Percentiles rank a stretch among this genome's conserved stretches.
Conservation (phyloP, 805 yeast species). For the Nakazawaea pomicola region DNA sequence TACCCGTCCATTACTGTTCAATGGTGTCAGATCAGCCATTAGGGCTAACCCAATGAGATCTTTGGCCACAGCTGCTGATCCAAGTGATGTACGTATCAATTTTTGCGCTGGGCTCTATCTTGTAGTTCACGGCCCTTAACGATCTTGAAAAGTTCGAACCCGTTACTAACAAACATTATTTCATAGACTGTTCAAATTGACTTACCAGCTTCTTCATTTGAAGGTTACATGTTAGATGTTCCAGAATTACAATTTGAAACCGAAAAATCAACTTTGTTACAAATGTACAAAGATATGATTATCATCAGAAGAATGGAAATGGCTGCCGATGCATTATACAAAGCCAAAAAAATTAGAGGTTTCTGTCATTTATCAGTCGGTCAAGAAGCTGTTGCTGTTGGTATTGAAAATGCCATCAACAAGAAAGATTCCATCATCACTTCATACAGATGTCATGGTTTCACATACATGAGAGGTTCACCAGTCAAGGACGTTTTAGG, state of each 20-base stretch:
- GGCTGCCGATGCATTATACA: conserved; percentile 97
- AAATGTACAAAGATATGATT: conserved; percentile 96
- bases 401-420: conserved; percentile 92
- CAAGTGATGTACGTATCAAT: conserved; percentile 20
- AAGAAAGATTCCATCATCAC: conserved; percentile 86
- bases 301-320: conserved; percentile 95
- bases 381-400: conserved; percentile 98
- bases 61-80: conserved; percentile 26
- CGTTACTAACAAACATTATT: conserved; percentile 5
- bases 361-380: conserved; percentile 98
- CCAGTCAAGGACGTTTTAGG: conserved; percentile 86
- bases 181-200: conserved; percentile 36
- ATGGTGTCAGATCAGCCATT: conserved; percentile 17
- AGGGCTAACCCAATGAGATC: conserved; percentile 20
- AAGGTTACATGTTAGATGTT: conserved; percentile 71
- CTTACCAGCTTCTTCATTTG: conserved; percentile 78
- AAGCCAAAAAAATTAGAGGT: conserved; percentile 98
- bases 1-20: conserved; percentile 14
- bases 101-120: neutral
- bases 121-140: neutral
- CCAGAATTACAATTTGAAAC: conserved; percentile 75
- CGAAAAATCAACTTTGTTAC: conserved; percentile 70
- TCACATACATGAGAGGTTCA: conserved; percentile 94
- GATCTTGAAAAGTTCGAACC: too few relatives aligned
- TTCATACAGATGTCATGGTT: conserved; percentile 98